Percentiles rank a stretch among this genome's conserved stretches.
Conservation (phyloP, 495 filamentous ascomycete genomes). For the Bacidia gigantensis region DNA sequence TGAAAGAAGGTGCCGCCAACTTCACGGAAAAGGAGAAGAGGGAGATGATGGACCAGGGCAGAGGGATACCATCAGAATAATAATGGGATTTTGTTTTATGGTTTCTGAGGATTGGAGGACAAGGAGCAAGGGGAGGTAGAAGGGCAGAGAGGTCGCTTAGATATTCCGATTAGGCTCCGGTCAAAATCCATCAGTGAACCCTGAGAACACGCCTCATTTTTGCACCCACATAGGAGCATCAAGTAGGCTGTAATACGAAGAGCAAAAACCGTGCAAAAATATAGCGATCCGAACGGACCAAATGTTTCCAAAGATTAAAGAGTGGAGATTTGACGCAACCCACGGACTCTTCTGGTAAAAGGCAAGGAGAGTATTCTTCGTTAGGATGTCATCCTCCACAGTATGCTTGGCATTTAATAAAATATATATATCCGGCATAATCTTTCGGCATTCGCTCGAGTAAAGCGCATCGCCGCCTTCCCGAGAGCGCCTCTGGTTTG, state of each 20-base stretch:
- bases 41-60: slow-evolving; percentile 10
- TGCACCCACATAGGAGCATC: too few relatives aligned
- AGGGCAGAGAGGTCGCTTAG: not conserved
- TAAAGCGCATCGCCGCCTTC: too few relatives aligned
- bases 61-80: not conserved
- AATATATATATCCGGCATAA: too few relatives aligned
- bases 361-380: slow-evolving; percentile 53
- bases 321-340: slow-evolving; percentile 44
- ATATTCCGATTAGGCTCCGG: not conserved
- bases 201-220: too few relatives aligned
- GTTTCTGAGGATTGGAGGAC: too few relatives aligned
- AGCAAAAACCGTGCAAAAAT: not conserved
- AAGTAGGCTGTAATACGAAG: not conserved
- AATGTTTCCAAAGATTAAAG: slow-evolving; percentile 45
- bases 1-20: slow-evolving; percentile 42
- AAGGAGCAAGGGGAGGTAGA: too few relatives aligned
- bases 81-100: too few relatives aligned
- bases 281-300: not conserved
- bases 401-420: too few relatives aligned
- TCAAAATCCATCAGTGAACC: not conserved
- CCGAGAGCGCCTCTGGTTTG: too few relatives aligned
- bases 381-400: slow-evolving; percentile 38
- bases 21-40: slow-evolving; percentile 24
- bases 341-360: slow-evolving; percentile 60
- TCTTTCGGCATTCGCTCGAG: too few relatives aligned